Conservation (phyloP, 257 asterid genomes). For the Nicotiana undulata region DNA sequence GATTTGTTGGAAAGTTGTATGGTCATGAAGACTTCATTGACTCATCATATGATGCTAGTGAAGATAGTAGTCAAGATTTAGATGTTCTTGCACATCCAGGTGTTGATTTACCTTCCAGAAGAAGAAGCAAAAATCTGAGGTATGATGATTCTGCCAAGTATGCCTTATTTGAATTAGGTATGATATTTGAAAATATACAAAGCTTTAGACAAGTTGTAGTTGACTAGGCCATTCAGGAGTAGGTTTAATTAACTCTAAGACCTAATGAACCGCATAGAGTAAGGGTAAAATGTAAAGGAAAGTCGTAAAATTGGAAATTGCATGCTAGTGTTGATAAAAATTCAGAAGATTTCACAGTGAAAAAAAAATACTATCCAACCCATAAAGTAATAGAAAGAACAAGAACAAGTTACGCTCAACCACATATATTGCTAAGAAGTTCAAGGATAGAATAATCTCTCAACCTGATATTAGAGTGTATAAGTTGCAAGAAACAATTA, state of each 20-base stretch:
- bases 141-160: not conserved
- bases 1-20: not conserved
- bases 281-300: not conserved
- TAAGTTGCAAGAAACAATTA: not conserved
- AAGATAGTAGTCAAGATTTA: not conserved
- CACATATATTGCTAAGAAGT: too few species aligned
- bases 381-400: too few species aligned
- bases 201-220: too few species aligned
- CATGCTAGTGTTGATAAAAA: not conserved
- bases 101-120: not conserved
- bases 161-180: not conserved
- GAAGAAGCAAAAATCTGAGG: not conserved
- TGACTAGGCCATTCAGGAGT: not conserved
- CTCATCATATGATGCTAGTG: not conserved
- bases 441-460: too few species aligned
- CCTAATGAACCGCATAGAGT: not conserved
- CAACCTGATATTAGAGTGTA: too few species aligned
- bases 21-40: not conserved
- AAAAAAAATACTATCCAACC: too few species aligned
- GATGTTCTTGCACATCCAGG: not conserved
- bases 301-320: not conserved
- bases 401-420: not conserved
- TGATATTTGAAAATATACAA: not conserved
- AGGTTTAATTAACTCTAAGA: not conserved
- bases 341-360: not conserved